A percentile compares a stretch with the other conserved stretches of the same genome.
Evolutionary conservation across 371 early-diverging fungal species (phyloP).

Genomic region (Scutellospora calospora): DNA sequence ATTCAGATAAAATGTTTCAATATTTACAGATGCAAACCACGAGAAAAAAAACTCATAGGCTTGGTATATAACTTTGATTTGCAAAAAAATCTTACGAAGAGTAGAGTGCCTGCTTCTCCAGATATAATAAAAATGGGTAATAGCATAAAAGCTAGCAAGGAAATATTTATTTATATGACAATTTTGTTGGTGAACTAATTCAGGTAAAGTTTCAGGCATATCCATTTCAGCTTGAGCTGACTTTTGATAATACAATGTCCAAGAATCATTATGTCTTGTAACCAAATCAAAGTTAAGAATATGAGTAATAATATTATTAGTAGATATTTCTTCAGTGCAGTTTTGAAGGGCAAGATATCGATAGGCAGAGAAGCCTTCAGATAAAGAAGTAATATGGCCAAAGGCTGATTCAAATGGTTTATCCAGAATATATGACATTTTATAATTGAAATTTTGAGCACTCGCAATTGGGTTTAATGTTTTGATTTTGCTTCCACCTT

Average conservation of each 20-base stretch:
- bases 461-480: slow-evolving; percentile 90
- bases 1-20: slow-evolving; percentile 51
- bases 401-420: slow-evolving; percentile 97
- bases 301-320: too few relatives aligned
- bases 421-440: slow-evolving; percentile 96
- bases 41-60: slow-evolving; percentile 75
- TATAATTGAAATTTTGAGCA: slow-evolving; percentile 96
- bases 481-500: slow-evolving; percentile 64
- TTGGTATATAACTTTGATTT: slow-evolving; percentile 77
- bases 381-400: slow-evolving; percentile 95
- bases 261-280: slow-evolving; percentile 75
- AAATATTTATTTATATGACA: slow-evolving; percentile 96
- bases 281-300: slow-evolving; percentile 91
- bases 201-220: slow-evolving; percentile 85
- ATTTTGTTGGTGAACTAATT: slow-evolving; percentile 92
- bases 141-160: slow-evolving; percentile 91
- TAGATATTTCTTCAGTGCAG: too few relatives aligned
- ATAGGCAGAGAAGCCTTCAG: slow-evolving; percentile 97
- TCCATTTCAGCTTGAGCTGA: slow-evolving; percentile 55
- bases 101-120: slow-evolving; percentile 74
- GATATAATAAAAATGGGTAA: slow-evolving; percentile 81
- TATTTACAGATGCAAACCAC: slow-evolving; percentile 82
- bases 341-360: slow-evolving; percentile 89
- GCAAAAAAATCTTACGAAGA: slow-evolving; percentile 68
- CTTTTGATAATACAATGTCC: slow-evolving; percentile 76